These are phyloP conservation scores for Rhododendron ovatum DNA, from an alignment of 148 eudicot genomes.

Conservation along the genomic window DNA sequence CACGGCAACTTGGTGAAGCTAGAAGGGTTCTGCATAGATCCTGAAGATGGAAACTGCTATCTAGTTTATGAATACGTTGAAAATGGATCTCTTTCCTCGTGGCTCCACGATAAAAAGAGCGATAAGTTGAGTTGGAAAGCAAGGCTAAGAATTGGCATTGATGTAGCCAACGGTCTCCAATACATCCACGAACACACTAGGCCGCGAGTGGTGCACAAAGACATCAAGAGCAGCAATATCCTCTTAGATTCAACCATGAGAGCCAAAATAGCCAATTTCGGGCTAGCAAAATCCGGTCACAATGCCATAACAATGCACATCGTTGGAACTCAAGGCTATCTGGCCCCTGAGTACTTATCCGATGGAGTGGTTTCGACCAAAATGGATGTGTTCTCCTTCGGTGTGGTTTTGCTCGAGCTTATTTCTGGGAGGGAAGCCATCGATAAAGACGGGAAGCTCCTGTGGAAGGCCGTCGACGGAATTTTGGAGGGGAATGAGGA, in stretches of 20 bases:
- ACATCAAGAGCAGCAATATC: slow-evolving; percentile 84
- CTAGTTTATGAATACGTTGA: slow-evolving; percentile 80
- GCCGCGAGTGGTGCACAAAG: slow-evolving; percentile 91
- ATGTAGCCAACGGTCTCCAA: slow-evolving; percentile 85
- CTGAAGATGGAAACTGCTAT: slow-evolving; percentile 76
- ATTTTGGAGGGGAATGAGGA: slow-evolving; percentile 50
- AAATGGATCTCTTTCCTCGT: slow-evolving; percentile 73
- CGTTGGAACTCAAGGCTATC: slow-evolving; percentile 95
- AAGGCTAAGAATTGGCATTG: slow-evolving; percentile 65
- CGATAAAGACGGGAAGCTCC: slow-evolving; percentile 49
- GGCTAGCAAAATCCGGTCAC: slow-evolving; percentile 86
- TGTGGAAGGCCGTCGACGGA: slow-evolving; percentile 41
- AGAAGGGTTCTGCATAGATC: slow-evolving; percentile 89
- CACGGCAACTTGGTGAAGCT: slow-evolving; percentile 84
- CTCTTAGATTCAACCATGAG: slow-evolving; percentile 73
- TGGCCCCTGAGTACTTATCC: slow-evolving; percentile 77
- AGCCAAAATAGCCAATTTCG: slow-evolving; percentile 89
- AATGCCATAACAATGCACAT: slow-evolving; percentile 93
- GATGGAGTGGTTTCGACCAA: slow-evolving; percentile 86
- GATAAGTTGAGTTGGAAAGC: slow-evolving; percentile 63
- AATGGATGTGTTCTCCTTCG: slow-evolving; percentile 82
- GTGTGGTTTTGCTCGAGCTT: slow-evolving; percentile 83
- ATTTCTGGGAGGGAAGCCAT: slow-evolving; percentile 67
- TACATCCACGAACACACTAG: slow-evolving; percentile 91
- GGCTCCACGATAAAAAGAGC: slow-evolving; percentile 48